These are phyloP conservation scores for Geosmithia flava DNA, from an alignment of 2,329 filamentous ascomycete species.

Conservation along the genomic window DNA sequence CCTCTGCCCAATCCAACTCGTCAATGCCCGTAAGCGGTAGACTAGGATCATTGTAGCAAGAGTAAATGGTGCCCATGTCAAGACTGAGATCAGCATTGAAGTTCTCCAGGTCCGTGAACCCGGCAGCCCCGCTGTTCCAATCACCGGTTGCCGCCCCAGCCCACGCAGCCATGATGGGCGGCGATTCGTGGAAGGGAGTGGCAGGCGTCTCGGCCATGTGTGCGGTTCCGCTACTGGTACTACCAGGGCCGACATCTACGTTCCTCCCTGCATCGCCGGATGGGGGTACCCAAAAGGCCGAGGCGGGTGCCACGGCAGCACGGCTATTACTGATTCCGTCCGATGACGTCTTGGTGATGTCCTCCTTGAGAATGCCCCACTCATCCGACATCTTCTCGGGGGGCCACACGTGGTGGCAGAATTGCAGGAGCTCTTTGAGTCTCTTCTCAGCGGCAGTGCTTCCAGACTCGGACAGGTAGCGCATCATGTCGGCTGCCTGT, in stretches of 20 bases:
- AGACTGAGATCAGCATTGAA: conserved; percentile 10
- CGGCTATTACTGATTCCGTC: neutral
- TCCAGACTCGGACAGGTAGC: conserved; percentile 10
- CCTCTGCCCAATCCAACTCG: conserved; percentile 13
- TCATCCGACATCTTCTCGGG: conserved; percentile 8
- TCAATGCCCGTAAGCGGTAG: conserved; percentile 16
- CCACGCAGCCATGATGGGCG: neutral
- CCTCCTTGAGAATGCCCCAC: conserved; percentile 8
- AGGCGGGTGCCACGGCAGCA: neutral
- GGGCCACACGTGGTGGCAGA: conserved; percentile 13
- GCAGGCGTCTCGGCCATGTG: neutral
- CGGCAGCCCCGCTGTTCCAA: neutral
- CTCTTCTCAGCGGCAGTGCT: conserved; percentile 12
- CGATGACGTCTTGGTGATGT: neutral
- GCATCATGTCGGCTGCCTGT: conserved; percentile 9
- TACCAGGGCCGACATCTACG: neutral
- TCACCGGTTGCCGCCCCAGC: neutral
- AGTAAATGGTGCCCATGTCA: conserved; percentile 13
- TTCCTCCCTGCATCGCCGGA: neutral
- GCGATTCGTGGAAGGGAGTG: neutral
- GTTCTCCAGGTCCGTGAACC: conserved; percentile 7
- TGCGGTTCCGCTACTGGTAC: neutral
- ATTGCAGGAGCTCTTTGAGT: conserved; percentile 12
- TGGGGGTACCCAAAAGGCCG: neutral
- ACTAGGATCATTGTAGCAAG: conserved; percentile 13